A percentile compares a stretch with the other conserved stretches of the same genome.
Evolutionary conservation across 1,284 basidiomycete genomes (phyloP).

Genomic region (Malassezia globosa): DNA sequence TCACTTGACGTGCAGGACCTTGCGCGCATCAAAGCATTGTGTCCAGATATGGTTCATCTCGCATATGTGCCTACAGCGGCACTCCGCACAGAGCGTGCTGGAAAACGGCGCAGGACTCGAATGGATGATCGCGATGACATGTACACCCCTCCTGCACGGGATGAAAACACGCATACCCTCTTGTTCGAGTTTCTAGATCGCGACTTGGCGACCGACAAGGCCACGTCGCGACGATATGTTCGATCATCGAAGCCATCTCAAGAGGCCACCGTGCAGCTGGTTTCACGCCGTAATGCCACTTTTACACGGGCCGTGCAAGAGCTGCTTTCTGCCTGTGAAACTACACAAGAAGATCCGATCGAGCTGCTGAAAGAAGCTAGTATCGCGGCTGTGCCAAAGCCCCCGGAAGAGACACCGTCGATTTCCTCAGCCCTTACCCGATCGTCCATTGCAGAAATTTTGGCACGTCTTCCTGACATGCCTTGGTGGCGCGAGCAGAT

Average conservation of each 20-base stretch:
- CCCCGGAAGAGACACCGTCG: constrained; percentile 23
- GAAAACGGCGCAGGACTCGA: constrained; percentile 7
- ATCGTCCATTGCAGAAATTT: constrained; percentile 27
- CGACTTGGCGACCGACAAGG: constrained; percentile 20
- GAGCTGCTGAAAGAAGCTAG: constrained; percentile 35
- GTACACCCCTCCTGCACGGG: constrained; percentile 20
- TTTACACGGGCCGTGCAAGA: constrained; percentile 42
- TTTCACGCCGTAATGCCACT: constrained; percentile 40
- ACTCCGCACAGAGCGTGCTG: constrained; percentile 19
- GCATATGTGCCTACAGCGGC: constrained; percentile 56
- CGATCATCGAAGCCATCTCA: background rate
- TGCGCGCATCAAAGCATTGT: constrained; percentile 75
- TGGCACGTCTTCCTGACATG: constrained; percentile 29
- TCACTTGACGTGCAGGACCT: constrained; percentile 67
- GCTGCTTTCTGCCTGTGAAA: constrained; percentile 21
- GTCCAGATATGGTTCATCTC: constrained; percentile 70
- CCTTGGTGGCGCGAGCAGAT: constrained; percentile 45
- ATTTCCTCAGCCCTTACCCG: constrained; percentile 32
- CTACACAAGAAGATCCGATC: constrained; percentile 30
- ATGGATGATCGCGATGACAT: constrained; percentile 29
- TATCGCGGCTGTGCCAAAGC: constrained; percentile 34
- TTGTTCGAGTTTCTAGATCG: constrained; percentile 14
- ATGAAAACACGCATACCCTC: constrained; percentile 15
- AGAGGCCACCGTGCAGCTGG: constrained; percentile 3
- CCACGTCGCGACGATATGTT: constrained; percentile 7